phyloP scores from a whole-genome alignment of 192 early-diverging fungal genomes.

The Allomyces arbusculus region DNA sequence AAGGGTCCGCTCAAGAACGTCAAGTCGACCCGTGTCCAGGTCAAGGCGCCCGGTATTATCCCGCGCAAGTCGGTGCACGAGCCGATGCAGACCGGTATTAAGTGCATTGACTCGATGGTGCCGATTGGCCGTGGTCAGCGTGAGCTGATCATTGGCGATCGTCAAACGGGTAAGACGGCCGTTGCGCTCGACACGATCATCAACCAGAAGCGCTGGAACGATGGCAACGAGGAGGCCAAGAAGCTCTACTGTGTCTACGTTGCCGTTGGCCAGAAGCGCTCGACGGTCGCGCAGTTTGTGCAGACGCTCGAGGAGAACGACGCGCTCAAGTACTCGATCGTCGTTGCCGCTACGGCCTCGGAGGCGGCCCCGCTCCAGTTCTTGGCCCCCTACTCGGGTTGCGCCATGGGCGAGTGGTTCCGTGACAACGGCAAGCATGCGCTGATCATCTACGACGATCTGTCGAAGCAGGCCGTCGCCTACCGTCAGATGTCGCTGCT shows the following conservation, averaged over 20 bases:
- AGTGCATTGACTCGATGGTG: constrained; percentile 99
- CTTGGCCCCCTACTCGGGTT: constrained; percentile 95
- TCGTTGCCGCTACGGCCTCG: constrained; percentile 97
- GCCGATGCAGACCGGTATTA: constrained; percentile 99
- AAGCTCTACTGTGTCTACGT: constrained; percentile 99
- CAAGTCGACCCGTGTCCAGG: constrained; percentile 80
- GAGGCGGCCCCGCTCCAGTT: constrained; percentile 98
- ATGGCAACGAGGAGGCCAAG: constrained; percentile 81
- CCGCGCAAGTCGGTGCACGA: constrained; percentile 97
- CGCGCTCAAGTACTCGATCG: constrained; percentile 93
- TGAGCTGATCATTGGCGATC: constrained; percentile 99
- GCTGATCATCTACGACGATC: constrained; percentile 98
- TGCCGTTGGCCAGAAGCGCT: constrained; percentile 97
- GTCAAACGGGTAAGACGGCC: constrained; percentile 99
- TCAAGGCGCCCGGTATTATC: constrained; percentile 99
- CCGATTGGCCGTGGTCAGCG: constrained; percentile 99
- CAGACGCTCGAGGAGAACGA: constrained; percentile 96
- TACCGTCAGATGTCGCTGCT: constrained; percentile 99
- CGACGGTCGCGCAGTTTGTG: constrained; percentile 97
- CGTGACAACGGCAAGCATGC: constrained; percentile 97
- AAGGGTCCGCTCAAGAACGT: constrained; percentile 85
- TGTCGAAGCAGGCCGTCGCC: constrained; percentile 99
- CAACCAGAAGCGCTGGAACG: constrained; percentile 99
- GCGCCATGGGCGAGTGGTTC: constrained; percentile 97
- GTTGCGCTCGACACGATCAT: constrained; percentile 97